phyloP scores from a whole-genome alignment of 192 early-diverging fungal genomes.

The Umbelopsis sp. region DNA sequence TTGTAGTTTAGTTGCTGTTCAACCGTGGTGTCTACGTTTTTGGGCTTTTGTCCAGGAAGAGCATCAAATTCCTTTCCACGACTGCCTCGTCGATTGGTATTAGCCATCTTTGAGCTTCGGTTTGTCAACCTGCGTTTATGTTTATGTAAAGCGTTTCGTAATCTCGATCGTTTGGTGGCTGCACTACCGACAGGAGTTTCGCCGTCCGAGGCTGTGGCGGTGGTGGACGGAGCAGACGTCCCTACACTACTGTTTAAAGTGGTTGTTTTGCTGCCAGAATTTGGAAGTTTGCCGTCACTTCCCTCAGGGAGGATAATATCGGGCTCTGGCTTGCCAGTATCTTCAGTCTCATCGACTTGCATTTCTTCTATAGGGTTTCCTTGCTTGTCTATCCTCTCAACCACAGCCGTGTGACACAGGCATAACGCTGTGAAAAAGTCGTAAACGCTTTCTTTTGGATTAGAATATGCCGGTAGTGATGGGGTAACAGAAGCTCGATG shows the following conservation, averaged over 20 bases:
- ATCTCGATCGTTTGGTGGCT: background rate
- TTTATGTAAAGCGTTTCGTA: background rate
- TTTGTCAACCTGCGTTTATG: background rate
- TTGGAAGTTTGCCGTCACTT: background rate
- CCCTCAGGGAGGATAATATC: background rate
- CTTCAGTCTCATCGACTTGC: slow-evolving; percentile 25
- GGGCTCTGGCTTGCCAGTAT: slow-evolving; percentile 30
- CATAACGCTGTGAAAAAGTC: slow-evolving; percentile 91
- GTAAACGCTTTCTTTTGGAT: slow-evolving; percentile 43
- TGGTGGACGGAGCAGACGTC: background rate
- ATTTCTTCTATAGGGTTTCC: slow-evolving; percentile 45
- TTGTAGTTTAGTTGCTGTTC: slow-evolving; percentile 52
- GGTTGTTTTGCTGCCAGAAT: background rate
- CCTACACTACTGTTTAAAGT: background rate
- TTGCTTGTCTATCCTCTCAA: slow-evolving; percentile 65
- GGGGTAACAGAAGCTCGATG: background rate
- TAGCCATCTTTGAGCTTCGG: background rate
- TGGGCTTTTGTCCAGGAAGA: slow-evolving; percentile 10
- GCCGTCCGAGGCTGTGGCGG: background rate
- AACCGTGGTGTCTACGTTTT: slow-evolving; percentile 41
- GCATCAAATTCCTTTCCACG: slow-evolving; percentile 21
- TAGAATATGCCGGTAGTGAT: background rate
- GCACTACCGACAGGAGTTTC: background rate
- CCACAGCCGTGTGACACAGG: slow-evolving; percentile 94
- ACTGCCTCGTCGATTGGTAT: background rate